Evolutionary conservation across 1,284 basidiomycete species (phyloP).

Genomic region (Neolentinus lepideus): DNA sequence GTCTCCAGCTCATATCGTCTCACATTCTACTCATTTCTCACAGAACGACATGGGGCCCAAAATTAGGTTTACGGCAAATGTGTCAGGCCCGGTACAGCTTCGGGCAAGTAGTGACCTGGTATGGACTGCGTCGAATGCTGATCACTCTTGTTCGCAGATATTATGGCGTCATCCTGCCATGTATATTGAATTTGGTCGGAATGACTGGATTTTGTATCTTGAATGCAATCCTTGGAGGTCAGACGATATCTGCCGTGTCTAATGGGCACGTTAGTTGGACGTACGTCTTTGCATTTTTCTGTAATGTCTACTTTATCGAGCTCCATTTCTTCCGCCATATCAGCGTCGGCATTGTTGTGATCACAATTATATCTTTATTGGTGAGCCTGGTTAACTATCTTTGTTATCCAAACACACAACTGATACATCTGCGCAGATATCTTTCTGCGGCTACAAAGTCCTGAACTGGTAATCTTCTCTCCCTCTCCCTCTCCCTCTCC

Average conservation of each 20-base stretch:
- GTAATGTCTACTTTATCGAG: neutral
- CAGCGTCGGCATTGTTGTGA: conserved; percentile 17
- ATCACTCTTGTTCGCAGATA: conserved; percentile 35
- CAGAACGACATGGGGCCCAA: conserved; percentile 82
- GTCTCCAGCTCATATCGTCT: conserved; percentile 14
- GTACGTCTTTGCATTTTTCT: conserved; percentile 27
- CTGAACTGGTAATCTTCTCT: conserved; percentile 47
- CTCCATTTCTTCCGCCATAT: conserved; percentile 6
- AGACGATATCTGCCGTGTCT: conserved; percentile 68
- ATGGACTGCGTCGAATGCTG: neutral
- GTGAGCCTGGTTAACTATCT: conserved; percentile 35
- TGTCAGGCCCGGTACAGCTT: conserved; percentile 74
- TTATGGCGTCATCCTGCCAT: conserved; percentile 58
- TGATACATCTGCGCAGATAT: conserved; percentile 41
- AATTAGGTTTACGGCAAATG: conserved; percentile 85
- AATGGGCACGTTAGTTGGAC: conserved; percentile 59
- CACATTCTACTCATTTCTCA: conserved; percentile 2
- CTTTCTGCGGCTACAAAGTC: conserved; percentile 75
- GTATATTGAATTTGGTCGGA: conserved; percentile 54
- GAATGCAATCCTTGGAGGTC: conserved; percentile 74
- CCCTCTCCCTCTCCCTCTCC: neutral
- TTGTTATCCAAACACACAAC: no score
- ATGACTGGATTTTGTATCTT: conserved; percentile 74
- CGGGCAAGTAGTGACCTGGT: conserved; percentile 38
- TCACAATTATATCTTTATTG: conserved; percentile 69